Base-by-base conservation (phyloP, 257 asterid species). In the Rehmannia glutinosa region DNA sequence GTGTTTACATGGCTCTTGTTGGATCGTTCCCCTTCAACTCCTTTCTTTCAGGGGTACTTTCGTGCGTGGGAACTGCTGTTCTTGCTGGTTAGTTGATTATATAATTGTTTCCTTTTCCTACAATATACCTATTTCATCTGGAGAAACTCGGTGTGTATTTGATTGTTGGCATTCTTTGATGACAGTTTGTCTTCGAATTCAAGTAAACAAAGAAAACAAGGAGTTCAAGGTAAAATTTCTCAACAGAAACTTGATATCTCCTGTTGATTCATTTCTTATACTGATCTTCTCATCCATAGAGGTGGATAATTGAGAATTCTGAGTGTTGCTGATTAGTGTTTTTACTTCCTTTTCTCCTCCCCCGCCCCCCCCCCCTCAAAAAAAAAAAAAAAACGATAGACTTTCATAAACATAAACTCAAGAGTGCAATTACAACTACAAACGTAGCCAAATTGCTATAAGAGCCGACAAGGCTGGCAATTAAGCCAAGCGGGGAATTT, bases 1-100 rank as follows among this genome's bases (percentile, higher is more conserved):
- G 90, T 1, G 91, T 68, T 43, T 93, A 93, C 83, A 83, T 93
- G 96, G 97, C 96, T 17, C 3, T 81, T 62, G 99, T 93, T 76
- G 99, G 97, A 73, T 76, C 97, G 10, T 93, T 93, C 73, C 99
- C 99, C 12, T 93, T 93, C 87, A 93, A 93, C 83, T 90, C 99
- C 58, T 93, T 93, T 47, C 99, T 93, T 54, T 90, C 99, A 2
- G 99, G 99, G 45, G 86, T 90, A 54, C 99, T 93, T 73, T 93
- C 99, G 35, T 93, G 97, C 43, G 84, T 90, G 19, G 99, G 99
- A 50, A 93, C 96, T 50, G 99, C 96, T 4, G 99, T 93, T 71
- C 97, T 93, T 77, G 97, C 96, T 12, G 72, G 72, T 53, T 15
- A 23, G 64, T 41, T 23, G 38, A 38, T 9, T 23, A 6, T 12